Evolutionary conservation across 2,329 filamentous ascomycete genomes (phyloP).

Genomic region (Arachnomyces sp.): DNA sequence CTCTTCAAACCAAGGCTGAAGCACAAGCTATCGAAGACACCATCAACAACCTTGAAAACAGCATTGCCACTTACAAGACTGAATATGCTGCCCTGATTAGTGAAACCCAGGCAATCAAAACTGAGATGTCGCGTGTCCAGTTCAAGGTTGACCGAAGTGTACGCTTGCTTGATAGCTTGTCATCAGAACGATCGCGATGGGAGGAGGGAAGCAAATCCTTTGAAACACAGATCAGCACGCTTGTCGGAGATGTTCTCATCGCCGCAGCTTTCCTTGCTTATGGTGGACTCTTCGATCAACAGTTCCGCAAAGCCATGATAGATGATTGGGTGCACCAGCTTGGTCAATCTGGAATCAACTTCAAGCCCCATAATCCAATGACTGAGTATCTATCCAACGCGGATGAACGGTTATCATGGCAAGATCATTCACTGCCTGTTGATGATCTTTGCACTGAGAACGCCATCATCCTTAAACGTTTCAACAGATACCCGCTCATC

Average conservation of each 20-base stretch:
- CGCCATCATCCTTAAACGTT: constrained; percentile 91
- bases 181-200: constrained; percentile 88
- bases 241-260: constrained; percentile 90
- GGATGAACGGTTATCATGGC: constrained; percentile 90
- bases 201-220: constrained; percentile 97
- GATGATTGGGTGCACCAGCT: constrained; percentile 97
- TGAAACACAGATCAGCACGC: constrained; percentile 92
- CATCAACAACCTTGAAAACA: constrained; percentile 74
- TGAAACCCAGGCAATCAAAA: constrained; percentile 94
- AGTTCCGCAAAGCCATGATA: constrained; percentile 94
- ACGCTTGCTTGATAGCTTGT: constrained; percentile 84
- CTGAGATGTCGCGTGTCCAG: constrained; percentile 91
- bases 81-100: constrained; percentile 95
- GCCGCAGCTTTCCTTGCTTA: constrained; percentile 98
- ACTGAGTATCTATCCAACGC: constrained; percentile 96
- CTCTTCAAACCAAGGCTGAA: constrained; percentile 85
- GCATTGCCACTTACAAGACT: constrained; percentile 89
- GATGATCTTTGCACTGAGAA: constrained; percentile 98
- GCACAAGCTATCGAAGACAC: constrained; percentile 86
- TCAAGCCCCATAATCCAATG: constrained; percentile 87
- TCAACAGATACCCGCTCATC: constrained; percentile 96
- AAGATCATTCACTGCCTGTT: constrained; percentile 84
- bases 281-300: constrained; percentile 93
- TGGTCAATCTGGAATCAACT: constrained; percentile 82
- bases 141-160: constrained; percentile 98